Evolutionary conservation across 805 yeast genomes (phyloP), one percentile per base, ranked within the genome.

Genomic region (Metschnikowia reukaufii): DNA sequence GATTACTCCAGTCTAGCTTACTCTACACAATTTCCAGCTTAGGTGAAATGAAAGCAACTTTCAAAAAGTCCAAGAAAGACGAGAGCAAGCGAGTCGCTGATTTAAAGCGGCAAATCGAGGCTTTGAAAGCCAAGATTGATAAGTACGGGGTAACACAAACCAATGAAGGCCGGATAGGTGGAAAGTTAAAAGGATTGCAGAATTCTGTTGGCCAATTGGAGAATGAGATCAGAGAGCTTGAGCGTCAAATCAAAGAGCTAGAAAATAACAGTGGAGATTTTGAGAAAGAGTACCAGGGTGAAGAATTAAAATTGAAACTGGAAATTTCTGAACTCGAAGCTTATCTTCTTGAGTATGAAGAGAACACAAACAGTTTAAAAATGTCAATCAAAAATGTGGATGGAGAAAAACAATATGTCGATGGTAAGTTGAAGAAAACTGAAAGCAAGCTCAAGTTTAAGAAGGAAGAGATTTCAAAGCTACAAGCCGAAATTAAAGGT

Each of bases 191-290:
- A 49, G 73, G 75, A 6, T 61, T 72, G 37, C 64, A 71, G 48
- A 73, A 71, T 45, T 60, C 70, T 0, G 72, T 70, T 4, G 55
- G 57, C 13, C 76, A 72, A 53, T 56, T 70, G 39, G 74, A 72
- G 48, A 45, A 48, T 21, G 77, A 72, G 32, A 64, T 71, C 16
- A 51, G 51, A 13, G 57, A 52, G 7, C 55, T 68, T 36, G 55
- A 58, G 19, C 41, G 42, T 25, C 51, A 58, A 34, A 48, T 66
- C 8, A 35, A 44, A 2, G 50, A 55, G 4, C 49, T 57, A 18
- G 54, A 49, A 15, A 29, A 31, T 5, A 42, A 54, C 7, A 57
- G 57, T 34, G 39, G 42, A 8, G 43, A 45, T 15, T 47, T 52
- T n/a, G 56, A 55, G 4, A 48, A 47, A 7, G 44, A 47, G 7